These are phyloP conservation scores for Paraconiothyrium sp. DNA, from an alignment of 2,329 filamentous ascomycete species.

Conservation along the genomic window DNA sequence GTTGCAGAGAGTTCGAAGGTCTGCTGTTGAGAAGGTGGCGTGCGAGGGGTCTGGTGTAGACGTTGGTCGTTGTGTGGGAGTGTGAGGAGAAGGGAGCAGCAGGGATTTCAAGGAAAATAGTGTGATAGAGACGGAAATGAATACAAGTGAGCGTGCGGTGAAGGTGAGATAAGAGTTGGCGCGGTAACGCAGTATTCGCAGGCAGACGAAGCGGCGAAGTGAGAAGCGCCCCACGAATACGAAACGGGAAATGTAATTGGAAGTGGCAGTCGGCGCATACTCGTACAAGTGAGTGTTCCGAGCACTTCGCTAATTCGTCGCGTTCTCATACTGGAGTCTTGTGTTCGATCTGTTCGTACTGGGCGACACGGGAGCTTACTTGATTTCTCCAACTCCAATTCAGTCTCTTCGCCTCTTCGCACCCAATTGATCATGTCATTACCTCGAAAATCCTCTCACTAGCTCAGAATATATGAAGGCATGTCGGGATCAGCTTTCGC, in stretches of 20 bases:
- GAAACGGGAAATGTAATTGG: neutral
- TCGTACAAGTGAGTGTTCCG: neutral
- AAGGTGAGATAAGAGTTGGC: constrained; percentile 1
- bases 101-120: neutral
- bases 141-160: neutral
- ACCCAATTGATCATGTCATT: neutral
- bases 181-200: neutral
- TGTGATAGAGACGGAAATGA: neutral
- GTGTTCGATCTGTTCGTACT: neutral
- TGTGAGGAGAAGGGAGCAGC: neutral
- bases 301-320: neutral
- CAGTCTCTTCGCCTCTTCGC: neutral
- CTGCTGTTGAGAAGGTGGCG: neutral
- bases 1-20: neutral
- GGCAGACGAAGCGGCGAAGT: neutral
- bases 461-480: neutral
- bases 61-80: neutral
- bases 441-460: neutral
- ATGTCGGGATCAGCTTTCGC: neutral
- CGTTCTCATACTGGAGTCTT: neutral
- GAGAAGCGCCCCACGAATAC: neutral
- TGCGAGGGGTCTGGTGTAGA: neutral
- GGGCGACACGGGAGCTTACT: neutral
- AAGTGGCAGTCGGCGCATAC: neutral
- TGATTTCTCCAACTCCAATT: neutral